Evolutionary conservation across 2,329 filamentous ascomycete genomes (phyloP), one percentile per base, ranked within the genome.

Genomic region (Pseudocercospora eumusae): DNA sequence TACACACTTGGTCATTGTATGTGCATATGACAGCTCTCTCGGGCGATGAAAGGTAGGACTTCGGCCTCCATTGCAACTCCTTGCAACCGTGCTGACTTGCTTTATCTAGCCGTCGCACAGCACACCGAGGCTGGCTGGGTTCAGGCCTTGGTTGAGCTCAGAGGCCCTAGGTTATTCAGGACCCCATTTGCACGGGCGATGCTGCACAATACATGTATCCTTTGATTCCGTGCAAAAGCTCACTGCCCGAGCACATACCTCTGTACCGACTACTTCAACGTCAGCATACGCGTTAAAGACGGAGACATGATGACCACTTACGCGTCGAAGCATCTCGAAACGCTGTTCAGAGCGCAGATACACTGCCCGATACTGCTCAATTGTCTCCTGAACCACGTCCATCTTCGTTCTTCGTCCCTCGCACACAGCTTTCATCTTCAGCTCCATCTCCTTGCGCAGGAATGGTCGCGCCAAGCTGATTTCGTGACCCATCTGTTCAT

Each of bases 401-500:
- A 85, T 83, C 71, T 86, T 88, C 33, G 88, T 90, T 66, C 87
- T 89, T 56, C 85, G 87, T 25, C 95, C 95, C 63, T 93, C 92
- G 77, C 95, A 98, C 61, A 99, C 97, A 61, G 91, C 91, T 75
- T 93, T 95, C 93, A 99, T 97, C 75, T 92, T 91, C 64, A 92
- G 79, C 77, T 99, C 95, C 92, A 97, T 97, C 81, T 99, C 92
- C 77, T 98, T 98, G 60, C 95, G 88, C 63, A 99, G 80, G 74
- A 98, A 98, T 0, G 95, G 95, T 77, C 98, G 98, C 75, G 92
- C 91, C 56, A 99, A 84, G 72, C 92, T 97, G 47, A 90, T 92
- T 70, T 96, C 93, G 66, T 96, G 89, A 60, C 92, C 91, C 83
- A 99, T 93, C 68, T 90, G 88, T 75, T 99, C 93, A 72, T 98